A percentile compares a stretch with the other conserved stretches of the same genome.
Evolutionary conservation across 2,329 filamentous ascomycete genomes (phyloP).

Genomic region (Sphaerulina vaccinii): DNA sequence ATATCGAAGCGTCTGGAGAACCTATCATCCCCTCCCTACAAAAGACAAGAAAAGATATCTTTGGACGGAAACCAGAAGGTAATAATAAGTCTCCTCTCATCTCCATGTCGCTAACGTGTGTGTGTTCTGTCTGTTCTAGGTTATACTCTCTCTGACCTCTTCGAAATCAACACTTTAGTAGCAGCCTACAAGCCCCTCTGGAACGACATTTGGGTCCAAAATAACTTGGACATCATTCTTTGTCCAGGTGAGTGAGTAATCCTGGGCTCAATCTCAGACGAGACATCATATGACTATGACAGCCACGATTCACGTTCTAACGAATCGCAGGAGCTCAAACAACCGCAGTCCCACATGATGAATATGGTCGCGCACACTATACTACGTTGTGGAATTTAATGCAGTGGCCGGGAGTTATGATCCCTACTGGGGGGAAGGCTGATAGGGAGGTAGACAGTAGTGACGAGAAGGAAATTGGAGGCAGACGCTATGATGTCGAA

Average conservation of each 20-base stretch:
- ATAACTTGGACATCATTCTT: constrained; percentile 53
- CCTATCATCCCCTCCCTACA: constrained; percentile 45
- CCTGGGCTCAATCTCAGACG: no score
- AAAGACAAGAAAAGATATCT: no score
- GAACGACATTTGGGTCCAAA: constrained; percentile 43
- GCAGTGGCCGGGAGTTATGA: constrained; percentile 15
- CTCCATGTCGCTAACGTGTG: no score
- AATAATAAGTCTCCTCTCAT: no score
- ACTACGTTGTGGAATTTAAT: constrained; percentile 50
- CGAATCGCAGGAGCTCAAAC: constrained; percentile 50
- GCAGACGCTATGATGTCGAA: no score
- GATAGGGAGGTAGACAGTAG: constrained; percentile 16
- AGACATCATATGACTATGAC: no score
- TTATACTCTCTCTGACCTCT: constrained; percentile 42
- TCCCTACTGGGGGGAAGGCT: constrained; percentile 18
- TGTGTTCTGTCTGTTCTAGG: no score
- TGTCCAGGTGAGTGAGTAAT: no score
- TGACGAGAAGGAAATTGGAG: constrained; percentile 15
- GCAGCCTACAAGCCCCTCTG: constrained; percentile 41
- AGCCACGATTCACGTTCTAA: no score
- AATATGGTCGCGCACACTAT: constrained; percentile 48
- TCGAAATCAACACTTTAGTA: constrained; percentile 44
- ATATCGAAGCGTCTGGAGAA: constrained; percentile 45
- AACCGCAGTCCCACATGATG: constrained; percentile 55
- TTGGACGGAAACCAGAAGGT: constrained; percentile 36